Evolutionary conservation across 1,139 yeast species (phyloP), one percentile per base, ranked within the genome.

Genomic region (Pichia cactophila): DNA sequence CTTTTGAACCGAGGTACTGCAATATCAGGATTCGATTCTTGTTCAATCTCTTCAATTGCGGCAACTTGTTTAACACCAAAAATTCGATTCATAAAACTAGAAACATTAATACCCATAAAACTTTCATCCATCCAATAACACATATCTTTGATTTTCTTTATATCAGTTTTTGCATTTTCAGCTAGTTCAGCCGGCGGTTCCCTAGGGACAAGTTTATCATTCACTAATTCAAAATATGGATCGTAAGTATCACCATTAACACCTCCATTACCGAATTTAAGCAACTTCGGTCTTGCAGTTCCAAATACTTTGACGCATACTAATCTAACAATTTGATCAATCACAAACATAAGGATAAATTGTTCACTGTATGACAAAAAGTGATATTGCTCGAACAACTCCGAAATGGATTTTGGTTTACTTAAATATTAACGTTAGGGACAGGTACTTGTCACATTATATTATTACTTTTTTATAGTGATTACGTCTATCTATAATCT

Each of bases 121-220:
- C 76, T 73, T 61, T 82, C 72, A 61, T 86, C 95, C 55, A 83
- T 66, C 46, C 80, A 70, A 61, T 83, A 83, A 2, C 86, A 90
- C 50, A 78, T 71, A 45, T 79, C 69, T 58, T 80, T 74, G n/a
- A 52, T 44, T 1, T 20, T 33, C 8, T 29, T 3, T 7, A 47
- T 20, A 2, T 39, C 31, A 2, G 11, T 16, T 2, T 23, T 29
- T 8, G 41, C 11, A 26, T 48, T 49, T 5, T n/a, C 12, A 9
- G 53, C 48, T 1, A 46, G 16, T 14, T 44, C 33, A 4, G 20
- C 28, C 7, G 54, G 53, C 20, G 47, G 23, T 31, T 43, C 44
- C 10, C 53, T 37, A 4, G 35, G 29, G 17, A 16, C 41, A 6
- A 49, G 33, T 14, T 42, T 20, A 8, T 43, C 49, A 26, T 11